Evolutionary conservation across 1,284 basidiomycete genomes (phyloP).

Genomic region (Ustilago curta): DNA sequence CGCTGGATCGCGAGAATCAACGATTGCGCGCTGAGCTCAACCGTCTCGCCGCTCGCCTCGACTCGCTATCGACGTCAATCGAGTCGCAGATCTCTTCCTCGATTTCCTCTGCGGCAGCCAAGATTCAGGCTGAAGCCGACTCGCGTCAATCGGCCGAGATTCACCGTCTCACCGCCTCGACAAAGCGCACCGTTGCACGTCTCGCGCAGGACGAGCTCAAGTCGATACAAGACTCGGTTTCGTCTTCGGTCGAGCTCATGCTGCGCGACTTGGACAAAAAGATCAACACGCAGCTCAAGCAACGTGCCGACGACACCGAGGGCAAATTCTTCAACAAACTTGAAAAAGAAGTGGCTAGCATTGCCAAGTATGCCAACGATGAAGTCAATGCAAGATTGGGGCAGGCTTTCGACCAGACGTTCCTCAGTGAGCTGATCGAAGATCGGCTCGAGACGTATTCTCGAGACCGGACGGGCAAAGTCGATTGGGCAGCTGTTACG

Average conservation of each 20-base stretch:
- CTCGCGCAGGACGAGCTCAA: constrained; percentile 43
- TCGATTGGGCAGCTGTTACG: constrained; percentile 37
- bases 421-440: constrained; percentile 31
- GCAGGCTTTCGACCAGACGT: constrained; percentile 45
- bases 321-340: constrained; percentile 30
- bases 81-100: constrained; percentile 32
- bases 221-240: constrained; percentile 38
- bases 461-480: constrained; percentile 30
- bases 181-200: constrained; percentile 38
- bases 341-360: constrained; percentile 29
- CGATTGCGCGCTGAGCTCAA: constrained; percentile 32
- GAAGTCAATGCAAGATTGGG: constrained; percentile 36
- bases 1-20: constrained; percentile 34
- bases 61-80: constrained; percentile 31
- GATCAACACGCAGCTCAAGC: constrained; percentile 33
- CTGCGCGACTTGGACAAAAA: constrained; percentile 42
- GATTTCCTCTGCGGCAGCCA: constrained; percentile 23
- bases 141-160: constrained; percentile 34
- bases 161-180: constrained; percentile 24
- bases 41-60: constrained; percentile 25
- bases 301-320: constrained; percentile 46
- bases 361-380: constrained; percentile 43
- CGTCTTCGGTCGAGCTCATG: constrained; percentile 39
- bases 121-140: constrained; percentile 29
- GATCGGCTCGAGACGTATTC: constrained; percentile 32